Evolutionary conservation across 1,139 yeast genomes (phyloP).

Genomic region (Pichia norvegensis): DNA sequence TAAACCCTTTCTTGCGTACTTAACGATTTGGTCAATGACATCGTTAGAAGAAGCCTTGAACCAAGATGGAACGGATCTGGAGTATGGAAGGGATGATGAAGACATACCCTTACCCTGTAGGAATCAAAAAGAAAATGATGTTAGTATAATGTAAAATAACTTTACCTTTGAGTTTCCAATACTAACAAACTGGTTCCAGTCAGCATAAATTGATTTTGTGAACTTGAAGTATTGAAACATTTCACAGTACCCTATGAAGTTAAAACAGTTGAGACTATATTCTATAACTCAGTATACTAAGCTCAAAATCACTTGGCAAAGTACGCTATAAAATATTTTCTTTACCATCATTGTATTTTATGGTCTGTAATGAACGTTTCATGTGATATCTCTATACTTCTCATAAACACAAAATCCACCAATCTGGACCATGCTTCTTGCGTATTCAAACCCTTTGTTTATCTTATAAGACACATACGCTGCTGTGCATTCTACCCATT

Average conservation of each 20-base stretch:
- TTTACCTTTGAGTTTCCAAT: slow-evolving; percentile 21
- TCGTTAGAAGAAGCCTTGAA: slow-evolving; percentile 94
- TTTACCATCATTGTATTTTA: neutral
- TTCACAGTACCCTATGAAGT: neutral
- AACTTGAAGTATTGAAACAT: neutral
- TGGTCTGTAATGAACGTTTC: neutral
- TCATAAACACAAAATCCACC: slow-evolving; percentile 12
- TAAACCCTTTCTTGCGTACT: slow-evolving; percentile 99
- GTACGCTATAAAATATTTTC: neutral
- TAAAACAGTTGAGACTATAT: neutral
- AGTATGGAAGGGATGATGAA: slow-evolving; percentile 98
- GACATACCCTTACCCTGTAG: slow-evolving; percentile 97
- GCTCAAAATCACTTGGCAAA: neutral
- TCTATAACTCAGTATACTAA: neutral
- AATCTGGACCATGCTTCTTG: slow-evolving; percentile 27
- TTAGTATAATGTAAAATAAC: slow-evolving; percentile 29
- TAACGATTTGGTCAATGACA: slow-evolving; percentile 96
- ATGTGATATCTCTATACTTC: neutral
- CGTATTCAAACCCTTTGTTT: slow-evolving; percentile 16
- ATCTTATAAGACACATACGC: slow-evolving; percentile 29
- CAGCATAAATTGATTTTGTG: slow-evolving; percentile 19
- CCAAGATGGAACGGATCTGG: slow-evolving; percentile 99
- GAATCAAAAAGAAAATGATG: slow-evolving; percentile 20
- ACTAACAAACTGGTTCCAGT: slow-evolving; percentile 30
- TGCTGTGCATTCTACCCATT: slow-evolving; percentile 59